These are phyloP conservation scores for Corinectria fuckeliana DNA, from an alignment of 2,329 filamentous ascomycete species.

Conservation along the genomic window DNA sequence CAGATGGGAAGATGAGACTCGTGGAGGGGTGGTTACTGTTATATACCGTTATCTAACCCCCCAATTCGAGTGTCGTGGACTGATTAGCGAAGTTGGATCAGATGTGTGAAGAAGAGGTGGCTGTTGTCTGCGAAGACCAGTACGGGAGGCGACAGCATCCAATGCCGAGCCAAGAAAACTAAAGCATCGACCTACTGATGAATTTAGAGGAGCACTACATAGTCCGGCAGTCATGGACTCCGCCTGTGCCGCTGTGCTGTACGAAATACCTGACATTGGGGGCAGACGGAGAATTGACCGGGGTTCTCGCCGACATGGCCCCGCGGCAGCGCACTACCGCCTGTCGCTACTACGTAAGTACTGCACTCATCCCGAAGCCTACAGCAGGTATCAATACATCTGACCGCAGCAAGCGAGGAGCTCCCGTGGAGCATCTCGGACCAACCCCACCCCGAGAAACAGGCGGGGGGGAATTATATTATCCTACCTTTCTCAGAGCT, in stretches of 20 bases:
- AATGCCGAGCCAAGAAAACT: neutral
- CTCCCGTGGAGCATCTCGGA: slow-evolving; percentile 23
- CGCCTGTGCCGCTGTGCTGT: neutral
- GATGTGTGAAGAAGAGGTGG: neutral
- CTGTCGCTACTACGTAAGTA: neutral
- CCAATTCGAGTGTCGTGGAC: neutral
- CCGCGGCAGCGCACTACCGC: slow-evolving; percentile 2
- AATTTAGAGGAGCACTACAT: too few species aligned
- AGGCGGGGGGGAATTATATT: neutral
- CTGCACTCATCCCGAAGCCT: too few species aligned
- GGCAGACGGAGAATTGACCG: slow-evolving; percentile 17
- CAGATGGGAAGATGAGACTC: neutral
- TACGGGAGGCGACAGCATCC: neutral
- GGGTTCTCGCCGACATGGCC: slow-evolving; percentile 34
- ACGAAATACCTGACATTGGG: slow-evolving; percentile 1
- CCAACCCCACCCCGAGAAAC: slow-evolving; percentile 36
- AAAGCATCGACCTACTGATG: too few species aligned
- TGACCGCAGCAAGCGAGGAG: neutral
- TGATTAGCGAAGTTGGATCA: neutral
- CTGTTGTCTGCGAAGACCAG: too few species aligned
- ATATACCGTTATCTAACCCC: neutral
- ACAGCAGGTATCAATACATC: slow-evolving; percentile 6
- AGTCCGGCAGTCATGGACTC: neutral
- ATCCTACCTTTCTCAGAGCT: neutral
- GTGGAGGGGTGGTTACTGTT: neutral